Conservation (phyloP, 768 basidiomycete species). For the Hericium erinaceus region DNA sequence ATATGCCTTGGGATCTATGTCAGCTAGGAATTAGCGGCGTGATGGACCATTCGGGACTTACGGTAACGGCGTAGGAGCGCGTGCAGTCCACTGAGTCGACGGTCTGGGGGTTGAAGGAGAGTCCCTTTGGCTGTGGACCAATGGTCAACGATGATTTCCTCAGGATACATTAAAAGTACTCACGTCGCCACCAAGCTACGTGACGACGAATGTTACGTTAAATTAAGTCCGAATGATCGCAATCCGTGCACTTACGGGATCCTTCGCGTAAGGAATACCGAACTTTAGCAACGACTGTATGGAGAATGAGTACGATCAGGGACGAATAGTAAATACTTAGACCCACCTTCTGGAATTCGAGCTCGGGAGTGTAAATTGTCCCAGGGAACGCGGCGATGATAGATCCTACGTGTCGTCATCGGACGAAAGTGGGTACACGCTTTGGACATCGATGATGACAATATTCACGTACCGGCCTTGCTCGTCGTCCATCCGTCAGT, state of each 20-base stretch:
- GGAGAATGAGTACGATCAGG: not conserved
- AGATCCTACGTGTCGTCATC: not conserved
- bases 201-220: not conserved
- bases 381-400: not conserved
- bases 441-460: not conserved
- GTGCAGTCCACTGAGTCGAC: not conserved
- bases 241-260: not conserved
- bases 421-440: not conserved
- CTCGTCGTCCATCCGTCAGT: not conserved
- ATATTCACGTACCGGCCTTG: constrained; percentile 2
- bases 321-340: too few species aligned
- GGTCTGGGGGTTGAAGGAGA: not conserved
- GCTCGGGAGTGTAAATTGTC: not conserved
- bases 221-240: not conserved
- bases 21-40: not conserved
- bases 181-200: not conserved
- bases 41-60: not conserved
- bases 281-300: not conserved
- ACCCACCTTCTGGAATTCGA: not conserved
- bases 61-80: not conserved
- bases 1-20: not conserved
- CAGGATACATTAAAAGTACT: too few species aligned
- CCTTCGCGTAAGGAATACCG: not conserved
- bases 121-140: not conserved
- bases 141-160: too few species aligned